phyloP scores from a whole-genome alignment of 495 filamentous ascomycete species.

The Xylaria sp. region DNA sequence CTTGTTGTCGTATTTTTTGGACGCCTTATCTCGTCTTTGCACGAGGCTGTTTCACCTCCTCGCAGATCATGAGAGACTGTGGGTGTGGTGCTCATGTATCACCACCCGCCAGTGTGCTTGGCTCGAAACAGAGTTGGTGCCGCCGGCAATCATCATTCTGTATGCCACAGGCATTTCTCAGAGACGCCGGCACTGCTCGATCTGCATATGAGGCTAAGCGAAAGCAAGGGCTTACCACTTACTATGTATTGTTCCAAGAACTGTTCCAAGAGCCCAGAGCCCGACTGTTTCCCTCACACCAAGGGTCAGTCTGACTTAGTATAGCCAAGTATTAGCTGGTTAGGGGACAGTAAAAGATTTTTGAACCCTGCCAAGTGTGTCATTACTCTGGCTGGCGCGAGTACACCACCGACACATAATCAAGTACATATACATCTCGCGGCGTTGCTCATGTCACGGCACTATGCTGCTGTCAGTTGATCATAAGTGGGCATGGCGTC shows the following conservation, averaged over 20 bases:
- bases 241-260: too few relatives aligned
- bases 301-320: not conserved
- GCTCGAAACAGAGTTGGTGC: not conserved
- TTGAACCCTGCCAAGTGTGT: not conserved
- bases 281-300: not conserved
- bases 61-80: constrained; percentile 19
- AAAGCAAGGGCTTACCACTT: not conserved
- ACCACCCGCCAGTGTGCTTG: constrained; percentile 8
- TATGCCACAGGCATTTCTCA: not conserved
- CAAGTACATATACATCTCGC: constrained; percentile 4
- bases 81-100: constrained; percentile 4
- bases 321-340: not conserved
- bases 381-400: not conserved
- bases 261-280: too few relatives aligned
- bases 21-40: not conserved
- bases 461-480: constrained; percentile 14
- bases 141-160: constrained; percentile 9
- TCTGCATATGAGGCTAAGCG: constrained; percentile 10
- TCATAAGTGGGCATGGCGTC: constrained; percentile 15
- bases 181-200: not conserved
- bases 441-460: not conserved
- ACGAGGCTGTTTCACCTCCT: constrained; percentile 7
- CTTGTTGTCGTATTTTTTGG: constrained; percentile 31
- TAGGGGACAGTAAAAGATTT: not conserved
- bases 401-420: not conserved